Base-by-base conservation (phyloP, 1,284 basidiomycete genomes). In the Leccinum colubrinum region DNA sequence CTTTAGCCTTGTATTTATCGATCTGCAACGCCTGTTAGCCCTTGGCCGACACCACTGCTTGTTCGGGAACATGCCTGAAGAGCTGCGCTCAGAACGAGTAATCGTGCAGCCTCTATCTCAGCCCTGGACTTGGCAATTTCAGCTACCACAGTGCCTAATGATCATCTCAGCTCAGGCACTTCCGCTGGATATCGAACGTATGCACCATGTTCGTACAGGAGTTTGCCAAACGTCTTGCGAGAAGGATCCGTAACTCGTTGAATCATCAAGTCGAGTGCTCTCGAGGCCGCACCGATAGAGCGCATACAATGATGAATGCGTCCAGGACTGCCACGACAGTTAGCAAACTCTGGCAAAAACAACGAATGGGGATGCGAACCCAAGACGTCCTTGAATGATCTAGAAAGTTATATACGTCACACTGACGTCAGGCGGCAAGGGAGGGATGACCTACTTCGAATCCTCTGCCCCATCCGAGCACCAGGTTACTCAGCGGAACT, bases 231-330 rank as follows among this genome's bases (percentile, higher is more conserved):
- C 0, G 97, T 97, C 79, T 93, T 95, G 70, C 94, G 87, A 37
- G 79, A 78, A 7, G 94, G 90, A 75, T 98, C 94, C 30, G 95
- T 97, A 30, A 95, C 94, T n/a, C 97, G 87, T 66, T 90, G 84
- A 55, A 99, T 83, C 86, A 98, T 88, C 55, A 93, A 79, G 71
- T 98, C 94, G 62, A 98, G 80, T 1, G 97, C 92, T 27, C 86
- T 83, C 64, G 91, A 88, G 1, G 96, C 97, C 25, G 86, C 85
- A 50, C 97, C 97, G 64, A 99, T 93, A 20, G 94, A 93, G 54
- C 97, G 88, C 97, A 99, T 99, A 81, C 95, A 97, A 76, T 99
- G 97, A 75, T 98, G 97, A 69, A 98, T 93, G 61, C 97, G 90
- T 25, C 97, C 97, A 61, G 97, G 97, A 54, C 92, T 91, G 41